A percentile compares a stretch with the other conserved stretches of the same genome.
phyloP scores from a whole-genome alignment of 1,284 basidiomycete species.

The Apiotrichum montevideense region DNA sequence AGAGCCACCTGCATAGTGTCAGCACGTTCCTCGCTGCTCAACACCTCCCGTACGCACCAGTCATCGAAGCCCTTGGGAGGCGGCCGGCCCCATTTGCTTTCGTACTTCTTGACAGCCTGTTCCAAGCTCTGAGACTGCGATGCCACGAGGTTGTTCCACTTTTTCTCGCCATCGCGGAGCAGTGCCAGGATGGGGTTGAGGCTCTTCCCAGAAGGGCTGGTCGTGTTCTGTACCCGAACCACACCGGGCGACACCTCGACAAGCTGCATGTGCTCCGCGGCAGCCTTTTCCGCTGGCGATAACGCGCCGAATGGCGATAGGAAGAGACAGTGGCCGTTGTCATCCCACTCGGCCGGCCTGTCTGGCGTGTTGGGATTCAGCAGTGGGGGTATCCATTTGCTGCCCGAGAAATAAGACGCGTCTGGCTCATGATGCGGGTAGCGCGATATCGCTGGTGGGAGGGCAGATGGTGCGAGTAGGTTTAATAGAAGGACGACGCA shows the following conservation, averaged over 20 bases:
- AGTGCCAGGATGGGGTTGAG: slow-evolving; percentile 47
- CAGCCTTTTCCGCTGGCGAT: slow-evolving; percentile 29
- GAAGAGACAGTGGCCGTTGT: slow-evolving; percentile 44
- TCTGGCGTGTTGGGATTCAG: slow-evolving; percentile 28
- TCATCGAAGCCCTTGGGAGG: slow-evolving; percentile 48
- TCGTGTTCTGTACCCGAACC: slow-evolving; percentile 20
- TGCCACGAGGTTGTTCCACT: slow-evolving; percentile 47
- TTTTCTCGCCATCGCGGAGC: slow-evolving; percentile 47
- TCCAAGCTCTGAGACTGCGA: slow-evolving; percentile 49
- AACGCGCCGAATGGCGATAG: slow-evolving; percentile 44
- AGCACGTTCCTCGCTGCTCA: neutral
- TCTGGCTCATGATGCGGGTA: slow-evolving; percentile 35
- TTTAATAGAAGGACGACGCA: slow-evolving; percentile 36
- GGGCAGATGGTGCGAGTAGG: slow-evolving; percentile 32
- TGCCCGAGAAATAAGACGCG: slow-evolving; percentile 31
- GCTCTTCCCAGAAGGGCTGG: slow-evolving; percentile 8
- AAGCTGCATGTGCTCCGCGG: slow-evolving; percentile 30
- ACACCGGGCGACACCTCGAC: slow-evolving; percentile 37
- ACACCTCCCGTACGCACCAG: slow-evolving; percentile 29
- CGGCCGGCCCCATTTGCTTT: slow-evolving; percentile 42
- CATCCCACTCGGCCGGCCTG: slow-evolving; percentile 40
- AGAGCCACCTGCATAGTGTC: slow-evolving; percentile 28
- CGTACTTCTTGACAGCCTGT: slow-evolving; percentile 49
- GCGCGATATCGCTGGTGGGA: slow-evolving; percentile 34
- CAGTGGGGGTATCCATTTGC: slow-evolving; percentile 42